A percentile compares a stretch with the other conserved stretches of the same genome.
Conservation (phyloP, 495 filamentous ascomycete genomes). For the Tuber borchii region DNA sequence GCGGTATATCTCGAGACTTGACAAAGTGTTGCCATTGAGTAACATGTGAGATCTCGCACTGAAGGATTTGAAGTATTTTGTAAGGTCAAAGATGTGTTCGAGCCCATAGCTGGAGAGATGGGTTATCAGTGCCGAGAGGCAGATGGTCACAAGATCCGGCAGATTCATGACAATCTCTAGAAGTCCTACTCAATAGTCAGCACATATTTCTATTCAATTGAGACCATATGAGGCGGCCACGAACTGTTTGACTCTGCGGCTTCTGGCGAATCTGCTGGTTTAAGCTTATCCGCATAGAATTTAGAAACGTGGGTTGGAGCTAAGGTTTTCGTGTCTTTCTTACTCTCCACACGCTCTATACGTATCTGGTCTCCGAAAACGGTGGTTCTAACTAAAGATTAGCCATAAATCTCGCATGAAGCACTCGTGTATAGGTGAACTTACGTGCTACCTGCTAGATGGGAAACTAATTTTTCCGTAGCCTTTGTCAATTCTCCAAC, state of each 20-base stretch:
- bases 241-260: conserved; percentile 42
- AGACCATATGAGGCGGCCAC: neutral
- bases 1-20: conserved; percentile 89
- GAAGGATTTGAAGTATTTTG: conserved; percentile 96
- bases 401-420: conserved; percentile 2
- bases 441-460: conserved; percentile 67
- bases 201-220: conserved; percentile 46
- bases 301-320: conserved; percentile 83
- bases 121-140: conserved; percentile 92
- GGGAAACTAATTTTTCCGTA: conserved; percentile 85
- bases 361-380: conserved; percentile 87
- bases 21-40: conserved; percentile 88
- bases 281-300: conserved; percentile 89
- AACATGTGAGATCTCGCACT: conserved; percentile 93
- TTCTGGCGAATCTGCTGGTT: conserved; percentile 47
- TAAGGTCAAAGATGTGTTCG: conserved; percentile 92
- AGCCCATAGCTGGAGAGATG: conserved; percentile 90
- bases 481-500: conserved; percentile 88
- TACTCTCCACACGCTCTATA: conserved; percentile 58
- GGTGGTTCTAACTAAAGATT: conserved; percentile 52
- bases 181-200: conserved; percentile 45
- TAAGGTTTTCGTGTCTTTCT: conserved; percentile 65
- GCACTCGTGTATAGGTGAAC: neutral
- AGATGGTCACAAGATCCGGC: conserved; percentile 79
- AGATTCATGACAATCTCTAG: conserved; percentile 82